Base-by-base conservation (phyloP, 2,329 filamentous ascomycete species). In the Keithomyces neogunnii region DNA sequence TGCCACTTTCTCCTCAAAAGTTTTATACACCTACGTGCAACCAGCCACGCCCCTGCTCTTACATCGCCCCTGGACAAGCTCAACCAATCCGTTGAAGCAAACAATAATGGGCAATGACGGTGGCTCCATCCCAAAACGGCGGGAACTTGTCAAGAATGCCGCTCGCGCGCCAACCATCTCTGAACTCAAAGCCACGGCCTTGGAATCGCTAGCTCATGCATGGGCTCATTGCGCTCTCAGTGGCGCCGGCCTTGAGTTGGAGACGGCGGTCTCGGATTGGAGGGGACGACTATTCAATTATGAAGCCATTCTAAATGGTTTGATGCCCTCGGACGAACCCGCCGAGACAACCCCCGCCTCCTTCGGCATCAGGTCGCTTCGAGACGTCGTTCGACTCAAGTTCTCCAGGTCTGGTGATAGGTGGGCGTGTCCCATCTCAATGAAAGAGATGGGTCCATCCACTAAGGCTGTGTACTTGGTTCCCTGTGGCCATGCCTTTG, bases 401-500 rank as follows among this genome's bases (percentile, higher is more conserved):
- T 91, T 96, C 62, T 63, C 63, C 31, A 66, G 65, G 53, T 62
- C 54, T 3, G 66, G 61, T 32, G 80, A 85, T 60, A 78, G 76
- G 52, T 91, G 85, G 79, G 80, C 89, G 31, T 99, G 93, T 63
- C 91, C 92, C 0, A 80, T 97, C 50, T 95, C 91, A 2, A 81
- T 87, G 61, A 95, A 95, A 65, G 84, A 87, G 65, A 71, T 99
- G 29, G 93, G 93, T 0, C 84, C 90, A 0, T 76, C 77, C 4
- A 84, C 85, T 13, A 92, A 86, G 67, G 78, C 89, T 1, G 89
- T 95, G 1, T 99, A 97, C 62, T 62, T 99, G 3, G 88, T 97
- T 4, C 93, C 93, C 0, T 99, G 93, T 62, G 95, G 93, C 0
- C 95, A 99, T 73, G 91, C 89, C 1, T 97, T 97, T 69, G 85